Base-by-base conservation (phyloP, 2,329 filamentous ascomycete genomes). In the Sporothrix brunneoviolacea region DNA sequence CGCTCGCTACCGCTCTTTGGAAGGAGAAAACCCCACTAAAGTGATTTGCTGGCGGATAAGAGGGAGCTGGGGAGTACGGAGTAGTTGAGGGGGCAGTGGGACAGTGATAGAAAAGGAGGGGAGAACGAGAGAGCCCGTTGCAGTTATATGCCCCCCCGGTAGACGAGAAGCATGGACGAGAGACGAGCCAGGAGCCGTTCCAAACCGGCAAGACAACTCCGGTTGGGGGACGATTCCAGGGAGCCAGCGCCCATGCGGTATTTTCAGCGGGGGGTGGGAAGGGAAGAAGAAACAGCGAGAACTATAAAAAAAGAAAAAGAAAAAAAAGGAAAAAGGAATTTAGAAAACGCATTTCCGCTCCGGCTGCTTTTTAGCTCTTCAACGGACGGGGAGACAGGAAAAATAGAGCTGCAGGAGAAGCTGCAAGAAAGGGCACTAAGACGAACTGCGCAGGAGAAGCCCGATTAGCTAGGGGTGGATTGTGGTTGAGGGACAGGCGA, bases 161-260 rank as follows among this genome's bases (percentile, higher is more conserved):
- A 18, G 7, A 35, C 12, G n/a, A 35, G 32, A 35, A 7, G 32
- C 12, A 35, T 15, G 12, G 32, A n/a, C n/a, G n/a, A n/a, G n/a
- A n/a, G n/a, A n/a, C n/a, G n/a, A n/a, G n/a, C n/a, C n/a, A n/a
- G n/a, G 12, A 38, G 22, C 21, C 21, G 22, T 15, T 27, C 33
- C 18, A 48, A 33, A 39, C 18, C 27, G 45, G 36, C 36, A 40
- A 48, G 45, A 40, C 45, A 48, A 40, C n/a, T 30, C n/a, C 36
- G 22, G 36, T 24, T 45, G 21, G 41, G 41, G 4, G 36, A 27
- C n/a, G n/a, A n/a, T n/a, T n/a, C n/a, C n/a, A n/a, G n/a, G n/a
- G n/a, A n/a, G n/a, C n/a, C n/a, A n/a, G n/a, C n/a, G n/a, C n/a
- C 32, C 13, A 6, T 35, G 27, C 35, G 36, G 36, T 40, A 27